phyloP scores from a whole-genome alignment of 1,284 basidiomycete species.

The Rhodotorula sp. region DNA sequence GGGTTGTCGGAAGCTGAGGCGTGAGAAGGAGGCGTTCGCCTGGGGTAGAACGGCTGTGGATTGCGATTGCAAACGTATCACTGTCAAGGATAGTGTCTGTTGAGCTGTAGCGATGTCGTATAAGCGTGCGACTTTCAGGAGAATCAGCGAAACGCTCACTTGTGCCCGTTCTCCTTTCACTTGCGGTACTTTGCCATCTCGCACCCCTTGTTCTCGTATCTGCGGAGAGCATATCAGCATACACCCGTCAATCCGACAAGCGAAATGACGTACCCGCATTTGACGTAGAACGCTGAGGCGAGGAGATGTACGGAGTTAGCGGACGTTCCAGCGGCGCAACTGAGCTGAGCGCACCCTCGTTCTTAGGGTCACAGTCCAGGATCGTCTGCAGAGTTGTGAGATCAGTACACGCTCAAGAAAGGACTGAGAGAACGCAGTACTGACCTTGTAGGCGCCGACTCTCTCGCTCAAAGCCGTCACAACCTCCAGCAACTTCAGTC shows the following conservation, averaged over 20 bases:
- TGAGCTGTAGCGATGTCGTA: too few relatives aligned
- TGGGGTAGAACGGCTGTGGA: not conserved
- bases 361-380: slow-evolving; percentile 85
- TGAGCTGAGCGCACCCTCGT: slow-evolving; percentile 69
- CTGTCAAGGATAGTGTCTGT: not conserved
- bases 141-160: not conserved
- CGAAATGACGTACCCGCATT: slow-evolving; percentile 64
- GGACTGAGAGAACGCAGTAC: slow-evolving; percentile 40
- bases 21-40: not conserved
- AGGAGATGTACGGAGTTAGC: slow-evolving; percentile 12
- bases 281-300: slow-evolving; percentile 83
- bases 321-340: not conserved
- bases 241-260: not conserved
- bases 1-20: slow-evolving; percentile 18
- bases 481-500: slow-evolving; percentile 78
- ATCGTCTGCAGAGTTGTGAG: slow-evolving; percentile 63
- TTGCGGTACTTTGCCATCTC: slow-evolving; percentile 67
- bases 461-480: slow-evolving; percentile 50
- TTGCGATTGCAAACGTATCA: not conserved
- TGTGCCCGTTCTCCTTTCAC: not conserved
- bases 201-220: slow-evolving; percentile 57
- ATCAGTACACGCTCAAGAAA: too few relatives aligned
- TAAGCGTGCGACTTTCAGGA: not conserved
- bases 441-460: slow-evolving; percentile 51
- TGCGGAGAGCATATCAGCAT: slow-evolving; percentile 13